Base-by-base conservation (phyloP, 2,329 filamentous ascomycete species). In the Monosporascus ibericus region DNA sequence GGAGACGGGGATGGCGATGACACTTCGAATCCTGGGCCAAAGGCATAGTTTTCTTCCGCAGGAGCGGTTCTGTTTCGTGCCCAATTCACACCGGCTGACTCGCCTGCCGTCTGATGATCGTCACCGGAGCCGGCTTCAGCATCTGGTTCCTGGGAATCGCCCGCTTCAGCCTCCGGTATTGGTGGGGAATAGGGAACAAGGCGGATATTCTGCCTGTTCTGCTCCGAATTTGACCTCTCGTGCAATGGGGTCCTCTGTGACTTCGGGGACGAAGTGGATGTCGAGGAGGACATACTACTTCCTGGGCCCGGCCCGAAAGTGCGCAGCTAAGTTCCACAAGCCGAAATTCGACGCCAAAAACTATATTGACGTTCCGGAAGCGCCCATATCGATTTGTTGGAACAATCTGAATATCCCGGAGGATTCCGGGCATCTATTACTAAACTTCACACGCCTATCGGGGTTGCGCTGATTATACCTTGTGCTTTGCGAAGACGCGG, bases 141-240 rank as follows among this genome's bases (percentile, higher is more conserved):
- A 30, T 56, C 55, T 14, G 52, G 39, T 49, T 47, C 58, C 53
- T 58, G 58, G 54, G 62, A 60, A 38, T 47, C 57, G 39, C 54
- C 48, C 48, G 58, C 54, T 52, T 63, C 63, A 50, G 55, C 55
- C 48, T 69, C 68, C 24, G 60, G 65, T 48, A 70, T 70, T 7
- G 75, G 73, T 44, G 75, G 75, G 22, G 75, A 73, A 58, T 78
- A 77, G 20, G 75, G 75, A 48, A 79, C 76, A 51, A 78, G 59
- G 48, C 76, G 75, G 59, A 79, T 78, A 54, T 70, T 69, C 42
- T 69, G 65, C 39, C 58, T 64, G 58, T 70, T 75, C 60, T 67
- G 70, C 59, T 74, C 70, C 55, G 74, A 73, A 30, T 67, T 67
- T 38, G 69, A 68, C 51, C 69, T 70, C 61, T 74, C 69, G 56